Base-by-base conservation (phyloP, 2,329 filamentous ascomycete species). In the Diaporthe ilicicola region DNA sequence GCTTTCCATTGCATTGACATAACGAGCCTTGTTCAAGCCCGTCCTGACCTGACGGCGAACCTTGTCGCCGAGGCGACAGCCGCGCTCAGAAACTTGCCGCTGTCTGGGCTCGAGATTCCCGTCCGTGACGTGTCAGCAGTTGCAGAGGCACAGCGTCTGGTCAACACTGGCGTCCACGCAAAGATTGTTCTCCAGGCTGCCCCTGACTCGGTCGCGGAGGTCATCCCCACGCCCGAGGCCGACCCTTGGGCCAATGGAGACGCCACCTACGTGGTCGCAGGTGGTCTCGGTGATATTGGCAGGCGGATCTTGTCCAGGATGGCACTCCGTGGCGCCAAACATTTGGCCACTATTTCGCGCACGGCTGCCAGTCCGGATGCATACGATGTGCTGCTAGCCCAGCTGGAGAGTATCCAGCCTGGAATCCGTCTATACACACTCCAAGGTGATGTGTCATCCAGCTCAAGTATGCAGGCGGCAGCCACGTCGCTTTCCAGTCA, bases 201-300 rank as follows among this genome's bases (percentile, higher is more conserved):
- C 5, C 17, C 51, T 6, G 53, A 65, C 27, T 72, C 67, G 12
- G n/a, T 48, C 12, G 69, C 51, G 1, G 24, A 48, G 32, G 61
- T 65, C 1, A 2, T 15, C 12, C 2, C 9, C 19, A 15, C 8
- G 48, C 27, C 56, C 44, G 62, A 22, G 15, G 22, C 32, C 12
- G 42, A 56, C 24, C 17, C 9, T 8, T 73, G 67, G 72, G n/a
- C 19, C 2, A 44, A 44, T 17, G 54, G 48, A 10, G 50, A 73
- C 19, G 72, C 55, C 4, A 68, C 74, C 0, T 75, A 74, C 32
- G 64, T 76, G 3, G 37, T 75, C 17, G 70, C 69, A 9, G 75
- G 75, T 2, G 74, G 75, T 7, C 39, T 75, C 1, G 75, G 75
- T 2, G 74, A 75, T 66, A 48, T 76, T 2, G 74, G 74, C 32